Base-by-base conservation (phyloP, 2,329 filamentous ascomycete species). In the Epichloe elymi region DNA sequence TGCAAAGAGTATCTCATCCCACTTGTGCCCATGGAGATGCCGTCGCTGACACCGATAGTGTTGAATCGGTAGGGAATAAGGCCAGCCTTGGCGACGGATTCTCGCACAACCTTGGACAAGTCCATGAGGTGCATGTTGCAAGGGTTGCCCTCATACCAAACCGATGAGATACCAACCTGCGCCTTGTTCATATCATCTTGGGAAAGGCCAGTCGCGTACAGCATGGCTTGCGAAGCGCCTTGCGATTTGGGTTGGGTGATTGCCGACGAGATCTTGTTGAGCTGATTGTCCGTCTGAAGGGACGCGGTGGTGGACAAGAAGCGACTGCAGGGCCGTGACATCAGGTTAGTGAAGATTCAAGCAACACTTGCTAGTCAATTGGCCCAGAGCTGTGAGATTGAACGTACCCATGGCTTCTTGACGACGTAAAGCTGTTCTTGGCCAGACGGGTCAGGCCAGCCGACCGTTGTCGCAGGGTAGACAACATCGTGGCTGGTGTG, bases 41-140 rank as follows among this genome's bases (percentile, higher is more conserved):
- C 93, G 67, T 98, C 93, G 57, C 88, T 95, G 58, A 98, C 94
- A 63, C 93, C 93, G 63, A 98, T 88, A 54, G 94, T 98, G 76
- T 98, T 98, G 80, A 98, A 98, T 68, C 96, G 90, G 76, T 94
- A 95, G 56, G 89, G 88, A 54, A 95, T 78, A 55, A 98, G 76
- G 20, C 88, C 87, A 33, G 89, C 86, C 61, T 85, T 70, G 51
- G 69, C 69, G 40, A 82, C 76, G 14, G 76, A 80, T 59, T 79
- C 68, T 62, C 71, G 74, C 57, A 95, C 85, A 57, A 84, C 73
- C 67, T 85, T 76, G 65, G 87, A 95, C 54, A 98, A 80, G 63
- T 94, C 87, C 69, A 98, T 77, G 55, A 98, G 74, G 70, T 98
- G 93, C 91, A 96, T 98, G 73, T 98, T 98, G 76, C 93, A 98